Conservation (phyloP, 83 land plant species). For the Picea engelmannii region DNA sequence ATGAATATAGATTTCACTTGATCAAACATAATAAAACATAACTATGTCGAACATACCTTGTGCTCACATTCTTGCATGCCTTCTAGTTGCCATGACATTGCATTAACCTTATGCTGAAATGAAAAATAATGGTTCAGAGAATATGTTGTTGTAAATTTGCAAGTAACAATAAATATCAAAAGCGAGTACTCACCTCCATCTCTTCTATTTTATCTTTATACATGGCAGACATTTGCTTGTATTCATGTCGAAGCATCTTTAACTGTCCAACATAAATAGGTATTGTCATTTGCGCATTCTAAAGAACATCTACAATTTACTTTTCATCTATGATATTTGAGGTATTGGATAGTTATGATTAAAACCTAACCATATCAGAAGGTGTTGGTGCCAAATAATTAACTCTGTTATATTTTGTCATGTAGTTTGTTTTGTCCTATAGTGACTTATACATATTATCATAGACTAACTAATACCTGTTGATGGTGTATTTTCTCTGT, state of each 20-base stretch:
- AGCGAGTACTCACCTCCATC: not conserved
- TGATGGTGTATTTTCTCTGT: too few species aligned
- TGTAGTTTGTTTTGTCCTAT: too few species aligned
- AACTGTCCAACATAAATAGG: not conserved
- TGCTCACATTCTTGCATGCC: not conserved
- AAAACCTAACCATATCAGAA: not conserved
- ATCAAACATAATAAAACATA: not conserved
- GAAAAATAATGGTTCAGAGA: not conserved
- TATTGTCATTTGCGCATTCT: not conserved
- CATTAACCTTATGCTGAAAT: not conserved
- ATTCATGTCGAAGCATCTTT: slow-evolving; percentile 13
- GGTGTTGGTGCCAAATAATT: too few species aligned
- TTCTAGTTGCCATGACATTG: not conserved
- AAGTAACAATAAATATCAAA: not conserved
- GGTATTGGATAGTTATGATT: not conserved
- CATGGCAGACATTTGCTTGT: slow-evolving; percentile 18
- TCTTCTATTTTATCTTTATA: slow-evolving; percentile 11
- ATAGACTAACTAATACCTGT: too few species aligned
- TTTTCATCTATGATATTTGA: not conserved
- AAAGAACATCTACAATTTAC: not conserved
- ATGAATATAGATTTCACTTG: not conserved
- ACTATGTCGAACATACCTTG: not conserved
- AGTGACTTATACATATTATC: too few species aligned
- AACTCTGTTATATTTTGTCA: too few species aligned
- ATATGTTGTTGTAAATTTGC: not conserved